These are phyloP conservation scores for Pyrenopolyporus hunteri DNA, from an alignment of 495 filamentous ascomycete genomes.

Conservation along the genomic window DNA sequence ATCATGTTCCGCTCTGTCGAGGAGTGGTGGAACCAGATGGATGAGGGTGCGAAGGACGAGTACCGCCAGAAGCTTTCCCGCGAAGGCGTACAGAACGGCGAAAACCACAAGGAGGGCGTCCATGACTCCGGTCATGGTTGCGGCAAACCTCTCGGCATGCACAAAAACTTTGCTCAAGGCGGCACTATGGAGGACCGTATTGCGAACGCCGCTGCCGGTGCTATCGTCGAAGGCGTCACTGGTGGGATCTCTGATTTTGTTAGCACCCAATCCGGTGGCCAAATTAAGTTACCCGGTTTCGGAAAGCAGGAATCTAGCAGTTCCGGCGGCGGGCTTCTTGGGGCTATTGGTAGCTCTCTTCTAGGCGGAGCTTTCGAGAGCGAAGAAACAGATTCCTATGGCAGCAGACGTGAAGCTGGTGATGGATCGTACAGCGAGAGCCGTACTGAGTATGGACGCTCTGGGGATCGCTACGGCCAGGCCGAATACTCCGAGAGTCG, in stretches of 20 bases:
- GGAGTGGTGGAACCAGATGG: constrained; percentile 77
- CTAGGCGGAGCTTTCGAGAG: constrained; percentile 53
- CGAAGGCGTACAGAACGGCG: constrained; percentile 72
- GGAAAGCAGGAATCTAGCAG: constrained; percentile 34
- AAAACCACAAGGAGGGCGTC: constrained; percentile 86
- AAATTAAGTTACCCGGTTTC: constrained; percentile 41
- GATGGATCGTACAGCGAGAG: constrained; percentile 52
- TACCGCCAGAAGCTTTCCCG: constrained; percentile 76
- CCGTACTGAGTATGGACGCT: constrained; percentile 53
- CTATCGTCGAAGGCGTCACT: constrained; percentile 54
- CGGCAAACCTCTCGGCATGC: constrained; percentile 60
- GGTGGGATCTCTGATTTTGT: constrained; percentile 48
- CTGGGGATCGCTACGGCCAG: constrained; percentile 54
- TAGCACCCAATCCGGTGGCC: constrained; percentile 37
- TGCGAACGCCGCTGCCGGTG: constrained; percentile 50
- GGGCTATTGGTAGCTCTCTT: constrained; percentile 52
- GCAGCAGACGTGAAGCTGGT: constrained; percentile 42
- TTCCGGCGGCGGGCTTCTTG: constrained; percentile 48
- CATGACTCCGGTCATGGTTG: constrained; percentile 85
- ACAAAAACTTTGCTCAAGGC: constrained; percentile 49
- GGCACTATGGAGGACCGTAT: constrained; percentile 54
- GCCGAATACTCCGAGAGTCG: constrained; percentile 52
- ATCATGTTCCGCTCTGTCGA: constrained; percentile 80
- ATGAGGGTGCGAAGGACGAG: constrained; percentile 62
- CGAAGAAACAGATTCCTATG: constrained; percentile 50